Percentiles rank a stretch among this genome's conserved stretches.
Conservation (phyloP, 371 early-diverging fungal species). For the Lichtheimia corymbifera region DNA sequence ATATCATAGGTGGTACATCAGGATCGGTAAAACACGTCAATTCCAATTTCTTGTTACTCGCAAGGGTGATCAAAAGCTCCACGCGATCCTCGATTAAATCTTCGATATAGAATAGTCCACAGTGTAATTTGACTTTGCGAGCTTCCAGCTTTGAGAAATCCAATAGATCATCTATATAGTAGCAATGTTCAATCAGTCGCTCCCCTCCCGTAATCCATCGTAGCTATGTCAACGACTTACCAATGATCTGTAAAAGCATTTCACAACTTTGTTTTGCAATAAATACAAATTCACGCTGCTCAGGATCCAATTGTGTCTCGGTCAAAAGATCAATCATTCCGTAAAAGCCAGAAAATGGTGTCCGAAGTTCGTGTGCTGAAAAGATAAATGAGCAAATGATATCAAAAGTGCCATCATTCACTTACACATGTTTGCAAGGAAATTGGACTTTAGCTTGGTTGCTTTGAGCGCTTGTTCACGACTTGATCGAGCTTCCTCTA, state of each 20-base stretch:
- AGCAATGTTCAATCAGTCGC: neutral
- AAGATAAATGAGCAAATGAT: neutral
- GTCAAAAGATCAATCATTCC: slow-evolving; percentile 60
- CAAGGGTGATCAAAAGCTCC: slow-evolving; percentile 55
- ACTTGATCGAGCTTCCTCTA: slow-evolving; percentile 46
- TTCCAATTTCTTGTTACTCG: slow-evolving; percentile 53
- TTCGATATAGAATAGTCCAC: slow-evolving; percentile 53
- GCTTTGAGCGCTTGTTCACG: slow-evolving; percentile 45
- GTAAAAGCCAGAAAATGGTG: slow-evolving; percentile 62
- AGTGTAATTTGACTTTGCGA: slow-evolving; percentile 60
- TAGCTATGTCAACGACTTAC: slow-evolving; percentile 4
- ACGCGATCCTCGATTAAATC: slow-evolving; percentile 57
- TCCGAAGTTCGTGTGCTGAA: slow-evolving; percentile 47
- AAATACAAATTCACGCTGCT: slow-evolving; percentile 63
- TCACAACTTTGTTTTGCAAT: slow-evolving; percentile 64
- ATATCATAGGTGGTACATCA: slow-evolving; percentile 32
- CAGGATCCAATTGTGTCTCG: slow-evolving; percentile 52
- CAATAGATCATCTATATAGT: slow-evolving; percentile 48
- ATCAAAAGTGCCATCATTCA: neutral
- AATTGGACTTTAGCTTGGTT: slow-evolving; percentile 51
- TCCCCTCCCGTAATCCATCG: neutral
- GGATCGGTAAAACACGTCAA: slow-evolving; percentile 49
- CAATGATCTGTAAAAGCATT: slow-evolving; percentile 62
- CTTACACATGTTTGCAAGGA: slow-evolving; percentile 61
- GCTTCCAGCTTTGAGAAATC: slow-evolving; percentile 68